phyloP scores from a whole-genome alignment of 306 rosid species.

The Lupinus albus region DNA sequence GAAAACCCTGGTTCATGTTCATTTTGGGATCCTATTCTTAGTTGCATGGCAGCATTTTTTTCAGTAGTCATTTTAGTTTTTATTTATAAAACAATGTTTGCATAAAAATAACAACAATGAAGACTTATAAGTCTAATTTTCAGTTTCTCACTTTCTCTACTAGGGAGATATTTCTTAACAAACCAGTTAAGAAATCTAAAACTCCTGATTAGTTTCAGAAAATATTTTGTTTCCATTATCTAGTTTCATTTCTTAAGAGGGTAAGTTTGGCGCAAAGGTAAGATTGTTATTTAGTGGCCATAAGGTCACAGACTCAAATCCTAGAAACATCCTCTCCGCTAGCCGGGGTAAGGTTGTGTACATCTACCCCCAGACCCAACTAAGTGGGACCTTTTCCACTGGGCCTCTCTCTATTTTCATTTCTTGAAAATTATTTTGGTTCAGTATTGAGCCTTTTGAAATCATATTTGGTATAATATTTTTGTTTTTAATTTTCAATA shows the following conservation, averaged over 20 bases:
- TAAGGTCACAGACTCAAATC: no score
- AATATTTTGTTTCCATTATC: background rate
- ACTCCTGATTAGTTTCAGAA: background rate
- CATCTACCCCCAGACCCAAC: no score
- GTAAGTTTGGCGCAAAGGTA: no score
- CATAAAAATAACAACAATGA: constrained; percentile 7
- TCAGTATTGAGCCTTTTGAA: background rate
- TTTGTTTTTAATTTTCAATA: background rate
- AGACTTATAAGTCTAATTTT: background rate
- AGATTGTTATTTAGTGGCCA: no score
- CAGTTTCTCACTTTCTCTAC: constrained; percentile 8
- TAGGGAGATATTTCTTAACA: background rate
- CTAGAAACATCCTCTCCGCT: no score
- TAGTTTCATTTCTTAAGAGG: background rate
- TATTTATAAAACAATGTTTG: background rate
- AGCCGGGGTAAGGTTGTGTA: no score
- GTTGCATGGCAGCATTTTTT: constrained; percentile 8
- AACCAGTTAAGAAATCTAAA: constrained; percentile 1
- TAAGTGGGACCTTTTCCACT: no score
- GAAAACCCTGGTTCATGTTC: background rate
- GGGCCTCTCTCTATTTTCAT: background rate
- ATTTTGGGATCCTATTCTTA: constrained; percentile 15
- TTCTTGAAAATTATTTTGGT: background rate
- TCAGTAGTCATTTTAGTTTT: background rate
- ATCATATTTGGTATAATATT: no score